Evolutionary conservation across 139 green algal species (phyloP).

Genomic region (Chlorella sorokiniana): DNA sequence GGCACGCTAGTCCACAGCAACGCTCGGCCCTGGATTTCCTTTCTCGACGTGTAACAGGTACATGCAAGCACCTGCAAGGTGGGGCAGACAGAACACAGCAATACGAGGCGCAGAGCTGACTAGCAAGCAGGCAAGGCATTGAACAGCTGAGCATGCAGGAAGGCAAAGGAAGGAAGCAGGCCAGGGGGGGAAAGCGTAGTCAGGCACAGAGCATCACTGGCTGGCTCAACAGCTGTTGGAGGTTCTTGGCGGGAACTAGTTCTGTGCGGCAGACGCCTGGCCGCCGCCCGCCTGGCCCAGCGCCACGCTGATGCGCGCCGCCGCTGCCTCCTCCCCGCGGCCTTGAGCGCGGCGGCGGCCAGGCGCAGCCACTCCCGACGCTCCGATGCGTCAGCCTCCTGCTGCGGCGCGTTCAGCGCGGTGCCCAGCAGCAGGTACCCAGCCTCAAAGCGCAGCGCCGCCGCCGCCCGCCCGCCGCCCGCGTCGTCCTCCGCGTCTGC

Average conservation of each 20-base stretch:
- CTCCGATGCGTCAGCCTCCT: slow-evolving; percentile 5
- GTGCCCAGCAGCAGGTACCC: slow-evolving; percentile 22
- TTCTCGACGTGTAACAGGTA: background rate
- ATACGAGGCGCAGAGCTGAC: background rate
- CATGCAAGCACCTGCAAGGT: background rate
- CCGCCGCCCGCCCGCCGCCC: background rate
- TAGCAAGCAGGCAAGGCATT: background rate
- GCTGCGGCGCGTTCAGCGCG: background rate
- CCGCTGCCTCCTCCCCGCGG: slow-evolving; percentile 10
- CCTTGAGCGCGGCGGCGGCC: slow-evolving; percentile 10
- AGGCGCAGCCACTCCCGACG: slow-evolving; percentile 24
- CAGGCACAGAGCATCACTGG: too few relatives aligned
- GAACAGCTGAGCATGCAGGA: background rate
- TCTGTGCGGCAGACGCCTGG: background rate
- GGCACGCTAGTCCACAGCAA: too few relatives aligned
- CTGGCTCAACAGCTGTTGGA: too few relatives aligned
- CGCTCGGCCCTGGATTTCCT: too few relatives aligned
- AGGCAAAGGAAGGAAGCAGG: background rate
- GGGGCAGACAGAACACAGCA: background rate
- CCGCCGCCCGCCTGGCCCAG: background rate
- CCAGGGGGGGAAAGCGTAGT: too few relatives aligned
- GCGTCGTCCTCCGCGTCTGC: slow-evolving; percentile 9
- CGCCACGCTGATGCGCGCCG: background rate
- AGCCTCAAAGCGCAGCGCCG: slow-evolving; percentile 10
- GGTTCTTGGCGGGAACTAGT: too few relatives aligned